Conservation (phyloP, 805 yeast species). For the Tetrapisispora phaffii region DNA sequence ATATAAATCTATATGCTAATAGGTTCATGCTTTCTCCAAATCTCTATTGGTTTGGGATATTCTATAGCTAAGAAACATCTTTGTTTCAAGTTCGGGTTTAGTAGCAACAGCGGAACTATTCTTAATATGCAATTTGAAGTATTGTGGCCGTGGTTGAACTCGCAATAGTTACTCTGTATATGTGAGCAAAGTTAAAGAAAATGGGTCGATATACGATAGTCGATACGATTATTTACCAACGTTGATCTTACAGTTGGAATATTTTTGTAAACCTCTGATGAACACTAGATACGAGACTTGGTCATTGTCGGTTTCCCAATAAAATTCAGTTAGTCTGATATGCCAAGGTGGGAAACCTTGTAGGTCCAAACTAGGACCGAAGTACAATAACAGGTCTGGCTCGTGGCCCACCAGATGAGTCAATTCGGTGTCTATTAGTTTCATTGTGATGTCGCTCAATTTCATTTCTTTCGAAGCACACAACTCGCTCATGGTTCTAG, state of each 20-base stretch:
- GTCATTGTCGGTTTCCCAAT: constrained; percentile 80
- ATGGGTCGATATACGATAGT: not conserved
- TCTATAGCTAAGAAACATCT: no score
- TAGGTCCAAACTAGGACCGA: constrained; percentile 78
- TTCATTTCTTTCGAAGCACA: constrained; percentile 51
- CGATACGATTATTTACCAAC: constrained; percentile 55
- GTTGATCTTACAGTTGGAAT: constrained; percentile 73
- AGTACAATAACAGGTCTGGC: constrained; percentile 78
- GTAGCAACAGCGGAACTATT: no score
- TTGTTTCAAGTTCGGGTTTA: no score
- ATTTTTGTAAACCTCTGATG: constrained; percentile 64
- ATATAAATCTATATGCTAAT: no score
- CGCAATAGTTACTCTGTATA: no score
- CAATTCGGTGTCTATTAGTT: constrained; percentile 64
- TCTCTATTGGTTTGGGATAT: no score
- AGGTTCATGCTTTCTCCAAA: no score
- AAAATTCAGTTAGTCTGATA: constrained; percentile 78
- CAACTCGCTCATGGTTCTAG: constrained; percentile 75
- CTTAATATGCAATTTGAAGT: no score
- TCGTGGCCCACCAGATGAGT: constrained; percentile 75
- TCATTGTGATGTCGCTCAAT: constrained; percentile 60
- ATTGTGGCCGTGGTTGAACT: no score
- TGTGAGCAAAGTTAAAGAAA: no score
- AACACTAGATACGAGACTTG: constrained; percentile 77
- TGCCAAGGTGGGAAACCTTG: constrained; percentile 99